Base-by-base conservation (phyloP, 1,284 basidiomycete species). In the Cutaneotrichosporon spelunceum region DNA sequence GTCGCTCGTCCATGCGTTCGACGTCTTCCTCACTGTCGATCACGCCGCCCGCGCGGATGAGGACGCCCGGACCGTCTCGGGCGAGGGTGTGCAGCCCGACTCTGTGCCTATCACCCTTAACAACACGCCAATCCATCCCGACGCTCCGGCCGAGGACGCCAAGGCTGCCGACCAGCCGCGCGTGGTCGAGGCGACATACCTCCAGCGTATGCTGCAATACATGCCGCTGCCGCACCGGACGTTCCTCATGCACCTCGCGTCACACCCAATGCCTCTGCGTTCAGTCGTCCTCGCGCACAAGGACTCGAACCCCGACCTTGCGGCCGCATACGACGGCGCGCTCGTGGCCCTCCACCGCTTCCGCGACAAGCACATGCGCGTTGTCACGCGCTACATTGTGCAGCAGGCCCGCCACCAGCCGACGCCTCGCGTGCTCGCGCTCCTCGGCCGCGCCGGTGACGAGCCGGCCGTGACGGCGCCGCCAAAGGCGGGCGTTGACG, bases 191-290 rank as follows among this genome's bases (percentile, higher is more conserved):
- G 74, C 78, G 27, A 82, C 82, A 0, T 89, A 93, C 77, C 84
- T 93, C 53, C 82, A 85, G 44, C 85, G 89, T 57, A 93, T 94
- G 91, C 85, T 88, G 68, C 78, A 81, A 13, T 95, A 94, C 81
- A 96, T 96, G 93, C 93, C 93, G 0, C 85, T 86, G 4, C 88
- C 90, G 70, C 95, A 98, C 78, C 88, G 94, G 48, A 82, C 85
- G 21, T 98, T 98, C 82, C 83, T 98, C 42, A 82, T 84, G 49
- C 91, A 96, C 72, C 85, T 98, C 57, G 81, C 83, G n/a, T 75
- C 82, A 1, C 85, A 76, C 81, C 69, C 86, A 82, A 50, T 87
- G 82, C 13, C 80, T 86, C 61, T 86, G 85, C 60, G 80, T 68
- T 63, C 75, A 57, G 66, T 80, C 81, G 73, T 75, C 56, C 39